Evolutionary conservation across 495 filamentous ascomycete genomes (phyloP), one percentile per base, ranked within the genome.

Genomic region (Penicillium herquei): DNA sequence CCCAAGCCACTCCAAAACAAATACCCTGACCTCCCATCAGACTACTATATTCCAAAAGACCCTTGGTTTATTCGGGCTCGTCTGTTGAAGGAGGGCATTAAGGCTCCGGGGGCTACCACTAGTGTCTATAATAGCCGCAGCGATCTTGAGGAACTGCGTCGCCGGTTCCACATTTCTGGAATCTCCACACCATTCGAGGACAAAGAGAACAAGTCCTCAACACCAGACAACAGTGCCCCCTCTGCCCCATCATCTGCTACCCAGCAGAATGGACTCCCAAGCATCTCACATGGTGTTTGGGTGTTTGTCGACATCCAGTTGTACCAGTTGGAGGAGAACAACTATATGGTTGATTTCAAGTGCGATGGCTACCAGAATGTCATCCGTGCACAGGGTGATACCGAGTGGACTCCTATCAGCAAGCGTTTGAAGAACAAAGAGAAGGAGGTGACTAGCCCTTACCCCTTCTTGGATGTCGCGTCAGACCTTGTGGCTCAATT

Each of bases 321-420:
- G 31, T 98, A 98, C 69, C 89, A 93, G 64, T 87, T 98, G 71
- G 94, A 98, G 70, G 84, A 85, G 39, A 88, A 89, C 52, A 92
- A 92, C 60, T 98, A 92, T 70, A 87, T 98, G 58, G 94, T 98
- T 26, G 94, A 98, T 69, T 98, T 98, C 81, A 98, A 96, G 66
- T 96, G 94, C 65, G 91, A 92, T n/a, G 94, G 94, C 7, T 98
- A 98, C 70, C 94, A 98, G 71, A 88, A 89, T 37, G 75, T 89
- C 48, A 76, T 85, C 48, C 75, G 78, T n/a, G 68, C 72, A 7
- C 69, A 75, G 7, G 68, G 72, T 21, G 73, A 72, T 12, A 59
- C 65, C 11, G 76, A 78, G 44, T 79, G 76, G 76, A 67, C 68
- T 35, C 72, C 76, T 7, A 74, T 79, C 43, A 77, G 73, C 68